Evolutionary conservation across 495 filamentous ascomycete species (phyloP), one percentile per base, ranked within the genome.

Genomic region (Aspergillus leporis): DNA sequence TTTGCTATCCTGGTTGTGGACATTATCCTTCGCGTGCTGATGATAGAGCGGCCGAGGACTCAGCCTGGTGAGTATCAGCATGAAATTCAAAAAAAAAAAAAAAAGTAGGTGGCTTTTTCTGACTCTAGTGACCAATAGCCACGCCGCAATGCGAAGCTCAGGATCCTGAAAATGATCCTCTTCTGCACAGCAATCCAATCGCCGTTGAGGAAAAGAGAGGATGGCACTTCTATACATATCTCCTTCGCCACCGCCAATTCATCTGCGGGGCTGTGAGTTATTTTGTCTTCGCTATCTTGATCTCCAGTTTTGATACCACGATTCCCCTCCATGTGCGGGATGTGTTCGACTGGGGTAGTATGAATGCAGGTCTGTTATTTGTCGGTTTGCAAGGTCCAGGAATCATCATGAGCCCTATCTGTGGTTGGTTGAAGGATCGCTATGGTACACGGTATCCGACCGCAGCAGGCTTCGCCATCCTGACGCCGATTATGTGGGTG

Each of bases 391-490:
- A 66, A 25, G 58, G 51, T 4, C 71, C 71, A 2, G 49, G 48
- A 4, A 49, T 74, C 1, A 22, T 72, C 14, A 40, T 72, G n/a
- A 54, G 53, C n/a, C 60, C 64, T 16, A 51, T 64, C 16, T 34
- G 46, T 16, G 71, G 69, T 5, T 72, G 63, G 67, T 48, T 74
- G 47, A 66, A 65, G 34, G 69, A 74, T 53, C 51, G 60, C 4
- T 55, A 64, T 22, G 71, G 69, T 12, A 60, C 57, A 10, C 62
- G 65, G 38, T 40, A 43, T 13, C 67, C 69, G 1, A 62, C 60
- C 12, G 57, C 56, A 13, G 38, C 59, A n/a, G 71, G 61, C 0
- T 67, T 66, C 49, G 18, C 60, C 28, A 8, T 34, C 10, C 41
- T 66, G 8, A 56, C 61, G 5, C 57, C 66, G 5, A 38, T 61